Evolutionary conservation across 2,329 filamentous ascomycete species (phyloP).

Genomic region (Thelonectria blattea): DNA sequence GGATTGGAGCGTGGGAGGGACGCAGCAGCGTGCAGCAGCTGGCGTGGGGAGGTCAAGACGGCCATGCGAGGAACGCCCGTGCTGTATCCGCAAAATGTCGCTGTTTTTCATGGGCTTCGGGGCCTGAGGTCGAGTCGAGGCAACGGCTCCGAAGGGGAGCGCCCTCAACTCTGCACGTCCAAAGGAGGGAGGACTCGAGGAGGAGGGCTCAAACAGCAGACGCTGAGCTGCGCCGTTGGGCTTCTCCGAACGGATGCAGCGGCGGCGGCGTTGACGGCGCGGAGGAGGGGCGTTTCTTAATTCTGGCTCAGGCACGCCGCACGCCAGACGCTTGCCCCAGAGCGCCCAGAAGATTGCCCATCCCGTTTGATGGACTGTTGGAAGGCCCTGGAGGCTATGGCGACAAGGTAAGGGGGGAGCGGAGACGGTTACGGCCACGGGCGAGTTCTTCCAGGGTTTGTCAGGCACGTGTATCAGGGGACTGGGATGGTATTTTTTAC

Average conservation of each 20-base stretch:
- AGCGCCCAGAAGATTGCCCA: background rate
- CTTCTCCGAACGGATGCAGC: conserved; percentile 7
- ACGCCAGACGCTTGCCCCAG: background rate
- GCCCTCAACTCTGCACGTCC: background rate
- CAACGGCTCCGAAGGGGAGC: background rate
- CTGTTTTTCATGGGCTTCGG: background rate
- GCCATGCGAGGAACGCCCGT: conserved; percentile 2
- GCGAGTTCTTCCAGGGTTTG: conserved; percentile 14
- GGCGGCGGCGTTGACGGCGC: conserved; percentile 6
- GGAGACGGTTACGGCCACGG: conserved; percentile 1
- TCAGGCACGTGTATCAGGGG: conserved; percentile 18
- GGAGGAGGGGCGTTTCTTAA: background rate
- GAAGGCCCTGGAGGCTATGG: background rate
- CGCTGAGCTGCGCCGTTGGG: conserved; percentile 1
- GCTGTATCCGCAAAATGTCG: conserved; percentile 2
- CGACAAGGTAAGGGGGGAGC: background rate
- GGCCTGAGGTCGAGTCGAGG: background rate
- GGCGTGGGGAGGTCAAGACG: background rate
- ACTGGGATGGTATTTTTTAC: conserved; percentile 9
- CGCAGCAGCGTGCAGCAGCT: conserved; percentile 9
- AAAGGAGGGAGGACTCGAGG: background rate
- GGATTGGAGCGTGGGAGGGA: conserved; percentile 3
- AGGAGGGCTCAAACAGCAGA: background rate
- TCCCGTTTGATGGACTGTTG: background rate
- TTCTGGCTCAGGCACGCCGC: background rate